Conservation (phyloP, 176 grass and related monocot genomes). For the Cenchrus purpureus region DNA sequence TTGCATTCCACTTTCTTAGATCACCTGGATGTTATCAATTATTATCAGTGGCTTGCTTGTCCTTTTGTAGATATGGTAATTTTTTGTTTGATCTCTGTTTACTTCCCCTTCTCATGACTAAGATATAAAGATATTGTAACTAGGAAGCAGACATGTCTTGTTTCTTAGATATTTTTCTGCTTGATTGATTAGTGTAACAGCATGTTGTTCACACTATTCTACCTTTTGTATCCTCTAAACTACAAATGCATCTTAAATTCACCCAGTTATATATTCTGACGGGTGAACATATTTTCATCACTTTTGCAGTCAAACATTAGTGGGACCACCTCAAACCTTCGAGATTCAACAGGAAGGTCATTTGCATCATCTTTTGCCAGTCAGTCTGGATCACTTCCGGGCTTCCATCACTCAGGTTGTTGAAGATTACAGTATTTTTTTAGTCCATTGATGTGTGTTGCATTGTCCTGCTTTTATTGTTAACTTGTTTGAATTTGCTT, state of each 20-base stretch:
- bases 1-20: conserved; percentile 20
- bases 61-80: conserved; percentile 18
- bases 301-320: conserved; percentile 77
- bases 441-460: conserved; percentile 27
- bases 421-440: conserved; percentile 37
- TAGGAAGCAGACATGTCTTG: neutral
- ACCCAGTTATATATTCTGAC: neutral
- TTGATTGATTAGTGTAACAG: conserved; percentile 32
- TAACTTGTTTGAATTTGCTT: conserved; percentile 37
- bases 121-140: neutral
- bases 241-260: conserved; percentile 27
- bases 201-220: neutral
- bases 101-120: neutral
- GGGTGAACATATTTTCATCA: conserved; percentile 27
- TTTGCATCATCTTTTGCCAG: conserved; percentile 74
- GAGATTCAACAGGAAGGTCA: conserved; percentile 80
- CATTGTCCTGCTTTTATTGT: conserved; percentile 9
- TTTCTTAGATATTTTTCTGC: neutral
- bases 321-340: conserved; percentile 60
- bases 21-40: neutral
- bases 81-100: conserved; percentile 32
- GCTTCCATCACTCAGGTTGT: conserved; percentile 89
- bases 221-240: conserved; percentile 1
- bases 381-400: conserved; percentile 73
- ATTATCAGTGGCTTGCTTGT: conserved; percentile 9